Conservation (phyloP, 208 protist genomes). For the Trypanosoma lewisi region DNA sequence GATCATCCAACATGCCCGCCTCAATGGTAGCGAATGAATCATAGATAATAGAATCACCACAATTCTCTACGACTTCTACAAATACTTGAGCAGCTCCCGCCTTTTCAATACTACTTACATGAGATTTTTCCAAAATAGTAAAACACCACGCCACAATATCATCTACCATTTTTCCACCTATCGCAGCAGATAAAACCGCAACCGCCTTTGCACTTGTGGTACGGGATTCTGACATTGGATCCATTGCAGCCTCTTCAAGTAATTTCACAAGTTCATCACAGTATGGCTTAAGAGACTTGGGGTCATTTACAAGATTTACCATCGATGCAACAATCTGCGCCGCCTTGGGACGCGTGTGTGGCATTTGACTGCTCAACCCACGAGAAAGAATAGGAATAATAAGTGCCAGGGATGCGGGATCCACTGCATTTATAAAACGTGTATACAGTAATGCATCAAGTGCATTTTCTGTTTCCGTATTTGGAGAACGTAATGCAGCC, state of each 20-base stretch:
- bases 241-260: constrained; percentile 84
- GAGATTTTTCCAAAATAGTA: constrained; percentile 58
- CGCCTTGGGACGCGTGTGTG: constrained; percentile 81
- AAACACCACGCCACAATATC: constrained; percentile 84
- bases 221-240: constrained; percentile 82
- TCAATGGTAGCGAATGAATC: constrained; percentile 65
- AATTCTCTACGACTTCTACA: constrained; percentile 79
- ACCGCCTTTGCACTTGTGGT: constrained; percentile 88
- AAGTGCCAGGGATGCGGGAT: constrained; percentile 91
- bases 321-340: constrained; percentile 91
- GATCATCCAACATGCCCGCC: constrained; percentile 78
- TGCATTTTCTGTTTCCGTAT: constrained; percentile 84
- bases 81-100: constrained; percentile 90
- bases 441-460: constrained; percentile 93
- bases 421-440: constrained; percentile 90
- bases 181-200: constrained; percentile 62
- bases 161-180: constrained; percentile 67
- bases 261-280: constrained; percentile 75
- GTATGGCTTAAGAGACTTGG: constrained; percentile 84
- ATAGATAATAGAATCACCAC: constrained; percentile 66
- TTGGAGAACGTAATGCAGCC: constrained; percentile 83
- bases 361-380: constrained; percentile 71
- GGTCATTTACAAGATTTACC: constrained; percentile 83
- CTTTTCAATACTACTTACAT: constrained; percentile 81
- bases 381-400: constrained; percentile 89